Conservation (phyloP, 805 yeast species). For the Lipomyces mesembrius region DNA sequence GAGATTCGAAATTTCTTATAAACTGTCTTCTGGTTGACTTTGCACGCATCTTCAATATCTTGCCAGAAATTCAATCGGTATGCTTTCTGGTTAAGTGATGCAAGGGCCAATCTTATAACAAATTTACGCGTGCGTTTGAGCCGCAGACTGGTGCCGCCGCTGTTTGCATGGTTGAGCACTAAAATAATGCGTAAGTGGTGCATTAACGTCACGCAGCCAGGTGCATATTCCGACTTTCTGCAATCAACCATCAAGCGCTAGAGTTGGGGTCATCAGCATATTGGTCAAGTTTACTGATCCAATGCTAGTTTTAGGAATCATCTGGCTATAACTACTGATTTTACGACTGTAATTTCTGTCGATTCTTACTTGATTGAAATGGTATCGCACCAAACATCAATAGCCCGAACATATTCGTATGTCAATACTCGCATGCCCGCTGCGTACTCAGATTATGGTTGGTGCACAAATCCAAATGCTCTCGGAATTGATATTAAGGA, state of each 20-base stretch:
- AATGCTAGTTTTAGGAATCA: background rate
- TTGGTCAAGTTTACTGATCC: background rate
- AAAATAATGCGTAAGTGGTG: background rate
- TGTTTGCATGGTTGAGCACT: background rate
- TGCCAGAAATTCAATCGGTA: too few species aligned
- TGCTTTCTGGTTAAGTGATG: too few species aligned
- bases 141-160: background rate
- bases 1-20: too few species aligned
- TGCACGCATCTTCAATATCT: too few species aligned
- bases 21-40: too few species aligned
- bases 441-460: constrained; percentile 82
- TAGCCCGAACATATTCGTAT: constrained; percentile 72
- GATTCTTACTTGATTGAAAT: background rate
- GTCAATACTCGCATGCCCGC: constrained; percentile 69
- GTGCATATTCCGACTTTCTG: background rate
- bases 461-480: constrained; percentile 18
- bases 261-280: background rate
- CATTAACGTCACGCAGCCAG: constrained; percentile 1
- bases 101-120: too few species aligned
- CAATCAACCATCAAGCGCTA: background rate
- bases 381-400: constrained; percentile 43
- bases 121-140: background rate
- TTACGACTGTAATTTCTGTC: background rate
- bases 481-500: background rate
- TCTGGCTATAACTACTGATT: background rate